phyloP scores from a whole-genome alignment of 345 rosid genomes.

The Angophora floribunda region DNA sequence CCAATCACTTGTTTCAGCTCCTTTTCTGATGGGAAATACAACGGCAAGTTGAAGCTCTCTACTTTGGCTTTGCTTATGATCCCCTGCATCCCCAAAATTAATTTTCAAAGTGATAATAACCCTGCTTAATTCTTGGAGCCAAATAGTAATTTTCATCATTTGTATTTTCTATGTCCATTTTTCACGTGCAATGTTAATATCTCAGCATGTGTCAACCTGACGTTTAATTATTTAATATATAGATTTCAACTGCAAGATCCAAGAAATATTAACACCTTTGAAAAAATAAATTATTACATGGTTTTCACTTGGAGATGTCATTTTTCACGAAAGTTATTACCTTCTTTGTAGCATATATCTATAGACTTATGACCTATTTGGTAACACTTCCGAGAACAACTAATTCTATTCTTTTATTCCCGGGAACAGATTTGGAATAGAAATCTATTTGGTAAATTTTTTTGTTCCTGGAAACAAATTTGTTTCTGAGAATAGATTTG shows the following conservation, averaged over 20 bases:
- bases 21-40: not conserved
- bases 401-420: too few relatives aligned
- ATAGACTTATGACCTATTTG: not conserved
- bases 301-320: not conserved
- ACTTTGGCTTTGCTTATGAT: not conserved
- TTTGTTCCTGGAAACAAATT: too few relatives aligned
- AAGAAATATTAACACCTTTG: not conserved
- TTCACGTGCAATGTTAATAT: not conserved
- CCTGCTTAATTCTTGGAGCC: not conserved
- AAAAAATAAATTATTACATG: not conserved
- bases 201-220: not conserved
- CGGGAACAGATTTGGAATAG: too few relatives aligned
- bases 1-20: not conserved
- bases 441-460: too few relatives aligned
- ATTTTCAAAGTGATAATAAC: not conserved
- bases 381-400: too few relatives aligned
- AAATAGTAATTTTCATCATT: not conserved
- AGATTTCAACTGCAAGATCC: not conserved
- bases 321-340: not conserved
- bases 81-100: not conserved
- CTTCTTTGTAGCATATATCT: not conserved
- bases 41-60: not conserved
- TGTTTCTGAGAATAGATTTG: too few relatives aligned
- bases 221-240: not conserved
- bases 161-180: not conserved